phyloP scores from a whole-genome alignment of 2,329 filamentous ascomycete genomes.

The Trichothecium roseum region DNA sequence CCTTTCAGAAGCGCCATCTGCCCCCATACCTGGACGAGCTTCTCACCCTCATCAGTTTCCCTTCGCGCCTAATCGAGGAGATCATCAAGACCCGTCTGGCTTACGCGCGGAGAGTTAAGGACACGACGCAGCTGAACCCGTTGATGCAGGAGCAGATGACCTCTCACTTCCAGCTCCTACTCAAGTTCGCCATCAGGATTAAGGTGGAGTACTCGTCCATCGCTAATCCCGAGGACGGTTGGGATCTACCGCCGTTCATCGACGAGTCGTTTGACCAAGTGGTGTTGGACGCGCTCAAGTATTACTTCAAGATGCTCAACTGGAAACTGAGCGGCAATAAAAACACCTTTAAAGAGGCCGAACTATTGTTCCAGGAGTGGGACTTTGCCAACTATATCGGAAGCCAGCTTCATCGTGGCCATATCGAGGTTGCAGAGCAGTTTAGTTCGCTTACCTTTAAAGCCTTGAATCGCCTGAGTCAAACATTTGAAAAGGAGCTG shows the following conservation, averaged over 20 bases:
- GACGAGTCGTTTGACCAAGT: conserved; percentile 93
- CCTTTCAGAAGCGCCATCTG: conserved; percentile 80
- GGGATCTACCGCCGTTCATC: conserved; percentile 92
- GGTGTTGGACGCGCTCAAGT: conserved; percentile 85
- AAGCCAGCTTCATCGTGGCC: conserved; percentile 79
- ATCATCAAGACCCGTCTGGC: conserved; percentile 86
- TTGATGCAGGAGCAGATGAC: conserved; percentile 99
- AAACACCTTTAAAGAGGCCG: conserved; percentile 98
- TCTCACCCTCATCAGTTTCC: conserved; percentile 92
- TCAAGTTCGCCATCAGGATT: conserved; percentile 85
- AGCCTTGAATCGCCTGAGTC: conserved; percentile 75
- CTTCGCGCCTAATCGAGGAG: conserved; percentile 88
- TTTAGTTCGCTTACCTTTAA: conserved; percentile 93
- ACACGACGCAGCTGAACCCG: conserved; percentile 80
- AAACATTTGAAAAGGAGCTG: conserved; percentile 86
- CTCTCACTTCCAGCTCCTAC: conserved; percentile 83
- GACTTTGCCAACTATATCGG: conserved; percentile 93
- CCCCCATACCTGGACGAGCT: conserved; percentile 96
- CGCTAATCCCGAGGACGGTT: conserved; percentile 78
- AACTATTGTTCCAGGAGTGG: conserved; percentile 96
- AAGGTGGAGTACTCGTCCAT: conserved; percentile 82
- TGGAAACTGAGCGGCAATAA: conserved; percentile 97
- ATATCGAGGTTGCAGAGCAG: conserved; percentile 95
- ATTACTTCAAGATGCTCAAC: conserved; percentile 97
- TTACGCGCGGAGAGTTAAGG: conserved; percentile 92